Base-by-base conservation (phyloP, 768 basidiomycete species). In the Glaciozyma martinii region DNA sequence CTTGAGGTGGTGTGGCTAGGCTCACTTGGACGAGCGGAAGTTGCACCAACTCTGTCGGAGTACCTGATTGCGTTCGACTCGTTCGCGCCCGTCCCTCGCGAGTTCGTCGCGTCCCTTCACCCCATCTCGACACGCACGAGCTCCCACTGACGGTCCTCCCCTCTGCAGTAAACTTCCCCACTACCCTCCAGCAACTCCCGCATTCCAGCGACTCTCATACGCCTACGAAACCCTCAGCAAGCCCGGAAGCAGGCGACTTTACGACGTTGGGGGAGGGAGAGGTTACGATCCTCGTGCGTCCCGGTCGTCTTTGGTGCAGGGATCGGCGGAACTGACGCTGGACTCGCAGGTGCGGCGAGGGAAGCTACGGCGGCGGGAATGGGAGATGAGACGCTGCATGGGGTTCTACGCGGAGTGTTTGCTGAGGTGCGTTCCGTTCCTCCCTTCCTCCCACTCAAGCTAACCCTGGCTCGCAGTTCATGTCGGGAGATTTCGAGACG, bases 401-500 rank as follows among this genome's bases (percentile, higher is more conserved):
- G 83, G 60, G 88, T 90, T 23, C 78, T 91, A 42, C 74, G 88
- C 40, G 82, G 84, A 32, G 84, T 89, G 16, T 83, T 90, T 74
- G 85, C 83, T 65, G 90, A 92, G 72, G 88, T 71, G 46, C 50
- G 64, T 46, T 2, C 15, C 3, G 7, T 5, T 27, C 7, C 5
- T 27, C 44, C n/a, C 21, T 23, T 18, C 19, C 12, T 3, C 25
- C 8, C 29, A 33, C 27, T 16, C 12, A n/a, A 3, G 43, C 23
- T 53, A 29, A 53, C 2, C 33, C 56, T 46, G 43, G 25, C 9
- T 25, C 33, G 16, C 56, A 70, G 65, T 70, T 90, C 69, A 76
- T 91, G 53, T 87, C 90, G 61, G 90, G 89, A 9, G 89, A 91
- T 76, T 78, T 91, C n/a, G 88, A 90, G 74, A 83, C 89, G 75